phyloP scores from a whole-genome alignment of 257 asterid species.

The Penstemon davidsonii region DNA sequence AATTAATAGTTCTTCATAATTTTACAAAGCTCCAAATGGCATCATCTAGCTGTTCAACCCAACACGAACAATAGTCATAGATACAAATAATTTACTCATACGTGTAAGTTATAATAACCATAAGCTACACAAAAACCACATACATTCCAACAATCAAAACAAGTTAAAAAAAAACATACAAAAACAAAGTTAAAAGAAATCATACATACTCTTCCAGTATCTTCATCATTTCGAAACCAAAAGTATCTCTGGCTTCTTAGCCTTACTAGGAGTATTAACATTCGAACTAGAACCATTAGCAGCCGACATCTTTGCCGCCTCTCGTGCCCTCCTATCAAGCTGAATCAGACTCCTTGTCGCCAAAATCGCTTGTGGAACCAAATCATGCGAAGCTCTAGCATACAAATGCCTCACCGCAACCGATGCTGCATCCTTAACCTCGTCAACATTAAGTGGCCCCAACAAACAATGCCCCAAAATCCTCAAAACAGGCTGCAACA shows the following conservation, averaged over 20 bases:
- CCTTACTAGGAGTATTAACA: slow-evolving; percentile 90
- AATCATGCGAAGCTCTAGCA: slow-evolving; percentile 92
- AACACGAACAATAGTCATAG: slow-evolving; percentile 24
- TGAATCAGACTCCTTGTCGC: slow-evolving; percentile 89
- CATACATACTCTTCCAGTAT: slow-evolving; percentile 23
- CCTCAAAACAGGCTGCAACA: slow-evolving; percentile 85
- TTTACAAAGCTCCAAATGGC: slow-evolving; percentile 29
- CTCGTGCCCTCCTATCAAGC: slow-evolving; percentile 74
- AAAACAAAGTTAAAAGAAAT: not conserved
- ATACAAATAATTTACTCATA: slow-evolving; percentile 33
- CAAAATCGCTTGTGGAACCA: slow-evolving; percentile 87
- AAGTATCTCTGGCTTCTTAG: slow-evolving; percentile 91
- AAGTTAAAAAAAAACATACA: slow-evolving; percentile 25
- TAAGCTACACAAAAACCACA: slow-evolving; percentile 39
- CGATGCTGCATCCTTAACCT: slow-evolving; percentile 82
- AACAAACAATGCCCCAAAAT: slow-evolving; percentile 90
- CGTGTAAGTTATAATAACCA: slow-evolving; percentile 20
- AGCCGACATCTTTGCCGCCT: slow-evolving; percentile 49
- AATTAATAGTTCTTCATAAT: slow-evolving; percentile 20
- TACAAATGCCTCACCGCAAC: slow-evolving; percentile 69
- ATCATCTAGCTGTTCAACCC: slow-evolving; percentile 31
- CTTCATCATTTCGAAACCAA: slow-evolving; percentile 81
- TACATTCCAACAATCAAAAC: slow-evolving; percentile 30
- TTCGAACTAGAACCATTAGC: slow-evolving; percentile 55
- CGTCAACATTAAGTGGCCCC: slow-evolving; percentile 72